Percentiles rank a stretch among this genome's conserved stretches.
Evolutionary conservation across 129 eudicot species (phyloP).

Genomic region (Lactuca sativa): DNA sequence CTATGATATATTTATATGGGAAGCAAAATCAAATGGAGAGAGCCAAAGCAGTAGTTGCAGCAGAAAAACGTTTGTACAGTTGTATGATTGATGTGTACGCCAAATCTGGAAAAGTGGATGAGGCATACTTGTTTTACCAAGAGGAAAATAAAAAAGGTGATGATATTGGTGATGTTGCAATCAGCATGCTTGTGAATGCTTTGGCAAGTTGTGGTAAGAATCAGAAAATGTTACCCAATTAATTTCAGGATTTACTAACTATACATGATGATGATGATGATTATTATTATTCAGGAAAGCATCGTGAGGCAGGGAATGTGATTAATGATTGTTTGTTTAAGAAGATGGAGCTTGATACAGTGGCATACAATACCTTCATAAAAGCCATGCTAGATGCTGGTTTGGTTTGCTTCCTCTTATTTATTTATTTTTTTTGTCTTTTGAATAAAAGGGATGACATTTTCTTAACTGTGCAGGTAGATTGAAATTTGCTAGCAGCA

Average conservation of each 20-base stretch:
- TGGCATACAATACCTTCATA: constrained; percentile 82
- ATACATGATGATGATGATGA: background rate
- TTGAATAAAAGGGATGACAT: constrained; percentile 13
- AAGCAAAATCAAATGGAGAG: constrained; percentile 54
- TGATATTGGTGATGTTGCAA: constrained; percentile 64
- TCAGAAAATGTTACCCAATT: background rate
- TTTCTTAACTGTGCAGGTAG: constrained; percentile 56
- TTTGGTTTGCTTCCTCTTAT: constrained; percentile 41
- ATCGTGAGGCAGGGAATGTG: constrained; percentile 58
- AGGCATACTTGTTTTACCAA: constrained; percentile 63
- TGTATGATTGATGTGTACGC: constrained; percentile 65
- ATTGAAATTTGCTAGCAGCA: constrained; percentile 58
- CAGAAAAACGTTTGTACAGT: constrained; percentile 40
- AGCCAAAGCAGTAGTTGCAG: constrained; percentile 41
- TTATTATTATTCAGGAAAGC: constrained; percentile 45
- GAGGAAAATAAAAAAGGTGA: constrained; percentile 50
- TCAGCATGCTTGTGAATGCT: constrained; percentile 80
- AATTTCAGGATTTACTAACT: background rate
- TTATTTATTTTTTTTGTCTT: background rate
- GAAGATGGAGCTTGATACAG: constrained; percentile 73
- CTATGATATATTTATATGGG: constrained; percentile 62
- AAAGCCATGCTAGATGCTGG: constrained; percentile 91
- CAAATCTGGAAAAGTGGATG: constrained; percentile 48
- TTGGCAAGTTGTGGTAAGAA: constrained; percentile 59
- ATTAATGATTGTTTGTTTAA: constrained; percentile 46